These are phyloP conservation scores for Candida xiaguanensis DNA, from an alignment of 805 yeast species.

Conservation along the genomic window DNA sequence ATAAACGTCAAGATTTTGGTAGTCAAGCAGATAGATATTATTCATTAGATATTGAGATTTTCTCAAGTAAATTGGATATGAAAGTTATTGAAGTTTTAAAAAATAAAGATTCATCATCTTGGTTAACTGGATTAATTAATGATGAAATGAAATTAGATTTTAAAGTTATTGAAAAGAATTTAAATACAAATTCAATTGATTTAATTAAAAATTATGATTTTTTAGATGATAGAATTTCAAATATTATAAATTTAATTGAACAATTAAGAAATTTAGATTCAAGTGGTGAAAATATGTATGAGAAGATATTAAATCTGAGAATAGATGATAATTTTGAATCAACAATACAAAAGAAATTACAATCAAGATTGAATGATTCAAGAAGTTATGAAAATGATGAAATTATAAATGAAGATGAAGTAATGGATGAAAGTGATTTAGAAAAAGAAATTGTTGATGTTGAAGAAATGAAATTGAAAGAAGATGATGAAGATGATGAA, in stretches of 20 bases:
- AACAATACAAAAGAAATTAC: conserved; percentile 13
- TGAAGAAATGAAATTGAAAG: conserved; percentile 20
- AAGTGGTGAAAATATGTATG: conserved; percentile 1
- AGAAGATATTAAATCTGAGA: conserved; percentile 5
- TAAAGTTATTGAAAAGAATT: conserved; percentile 2
- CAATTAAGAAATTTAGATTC: conserved; percentile 1
- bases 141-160: background rate
- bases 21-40: conserved; percentile 69
- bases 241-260: conserved; percentile 9
- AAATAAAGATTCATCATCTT: conserved; percentile 15
- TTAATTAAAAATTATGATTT: conserved; percentile 9
- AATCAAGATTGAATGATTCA: conserved; percentile 18
- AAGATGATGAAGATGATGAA: conserved; percentile 13
- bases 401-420: conserved; percentile 11
- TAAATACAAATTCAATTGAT: conserved; percentile 7
- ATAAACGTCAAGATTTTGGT: conserved; percentile 64
- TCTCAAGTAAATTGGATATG: conserved; percentile 50
- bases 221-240: conserved; percentile 6
- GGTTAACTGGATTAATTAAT: conserved; percentile 14
- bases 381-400: background rate
- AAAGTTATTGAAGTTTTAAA: conserved; percentile 20
- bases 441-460: conserved; percentile 18
- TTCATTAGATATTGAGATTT: conserved; percentile 58
- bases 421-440: conserved; percentile 21
- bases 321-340: conserved; percentile 11